Percentiles rank a stretch among this genome's conserved stretches.
Evolutionary conservation across 495 filamentous ascomycete species (phyloP).

Genomic region (Hypoxylon crocopeplum): DNA sequence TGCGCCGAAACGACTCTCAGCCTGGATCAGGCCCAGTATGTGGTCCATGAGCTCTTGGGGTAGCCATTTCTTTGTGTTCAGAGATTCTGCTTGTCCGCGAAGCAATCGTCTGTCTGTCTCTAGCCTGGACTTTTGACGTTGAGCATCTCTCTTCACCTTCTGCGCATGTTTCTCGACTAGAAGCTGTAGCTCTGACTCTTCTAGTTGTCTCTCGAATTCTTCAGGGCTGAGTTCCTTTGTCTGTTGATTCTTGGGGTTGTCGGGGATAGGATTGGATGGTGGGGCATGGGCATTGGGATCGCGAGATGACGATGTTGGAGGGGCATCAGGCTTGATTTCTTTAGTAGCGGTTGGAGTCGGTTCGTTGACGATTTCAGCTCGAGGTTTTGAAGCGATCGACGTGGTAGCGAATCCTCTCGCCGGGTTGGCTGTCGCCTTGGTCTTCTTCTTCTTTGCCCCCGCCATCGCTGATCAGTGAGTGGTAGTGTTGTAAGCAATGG

Average conservation of each 20-base stretch:
- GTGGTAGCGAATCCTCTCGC: constrained; percentile 92
- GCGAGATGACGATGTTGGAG: constrained; percentile 40
- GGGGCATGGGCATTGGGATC: constrained; percentile 42
- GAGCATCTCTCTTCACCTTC: constrained; percentile 70
- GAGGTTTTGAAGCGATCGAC: constrained; percentile 80
- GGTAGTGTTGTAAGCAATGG: background rate
- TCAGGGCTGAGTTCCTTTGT: constrained; percentile 72
- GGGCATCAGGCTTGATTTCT: constrained; percentile 33
- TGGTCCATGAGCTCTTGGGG: constrained; percentile 78
- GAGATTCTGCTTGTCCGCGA: constrained; percentile 70
- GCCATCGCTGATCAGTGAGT: constrained; percentile 51
- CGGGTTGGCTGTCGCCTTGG: constrained; percentile 82
- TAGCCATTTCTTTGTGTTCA: constrained; percentile 80
- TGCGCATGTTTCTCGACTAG: constrained; percentile 80
- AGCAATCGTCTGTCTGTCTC: constrained; percentile 81
- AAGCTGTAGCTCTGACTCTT: constrained; percentile 80
- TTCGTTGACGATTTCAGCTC: constrained; percentile 49
- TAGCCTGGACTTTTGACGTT: constrained; percentile 71
- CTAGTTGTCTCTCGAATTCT: constrained; percentile 82
- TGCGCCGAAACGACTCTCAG: constrained; percentile 57
- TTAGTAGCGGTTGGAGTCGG: constrained; percentile 21
- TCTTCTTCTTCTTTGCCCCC: constrained; percentile 84
- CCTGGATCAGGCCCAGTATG: constrained; percentile 67
- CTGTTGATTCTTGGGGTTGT: constrained; percentile 45
- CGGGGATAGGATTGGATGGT: constrained; percentile 41